Conservation (phyloP, 495 filamentous ascomycete species). For the Pseudotulostoma volvatum region DNA sequence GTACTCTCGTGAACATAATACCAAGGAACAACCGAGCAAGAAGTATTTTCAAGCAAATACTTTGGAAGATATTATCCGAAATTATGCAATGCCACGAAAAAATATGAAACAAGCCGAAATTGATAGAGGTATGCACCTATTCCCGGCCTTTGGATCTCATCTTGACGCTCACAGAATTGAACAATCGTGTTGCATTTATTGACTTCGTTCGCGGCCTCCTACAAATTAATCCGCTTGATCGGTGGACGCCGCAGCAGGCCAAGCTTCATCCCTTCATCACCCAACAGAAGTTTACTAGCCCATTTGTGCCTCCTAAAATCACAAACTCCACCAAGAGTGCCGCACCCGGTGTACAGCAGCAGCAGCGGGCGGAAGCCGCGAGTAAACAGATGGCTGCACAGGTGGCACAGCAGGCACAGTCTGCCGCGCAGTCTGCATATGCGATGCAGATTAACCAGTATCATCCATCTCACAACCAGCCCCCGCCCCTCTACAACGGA, state of each 20-base stretch:
- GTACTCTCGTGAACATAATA: conserved; percentile 84
- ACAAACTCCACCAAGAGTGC: conserved; percentile 69
- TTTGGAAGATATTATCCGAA: conserved; percentile 89
- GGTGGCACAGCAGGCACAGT: conserved; percentile 35
- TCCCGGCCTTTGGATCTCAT: background rate
- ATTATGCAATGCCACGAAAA: conserved; percentile 95
- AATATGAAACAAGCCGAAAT: conserved; percentile 98
- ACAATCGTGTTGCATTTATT: conserved; percentile 95
- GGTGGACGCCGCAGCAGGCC: conserved; percentile 96
- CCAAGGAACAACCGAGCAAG: conserved; percentile 98
- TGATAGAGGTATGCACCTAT: conserved; percentile 60
- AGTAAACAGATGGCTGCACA: conserved; percentile 73
- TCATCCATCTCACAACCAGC: conserved; percentile 31
- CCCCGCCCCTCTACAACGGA: conserved; percentile 61
- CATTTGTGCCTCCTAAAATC: conserved; percentile 89
- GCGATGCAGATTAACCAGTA: conserved; percentile 47
- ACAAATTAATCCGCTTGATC: conserved; percentile 87
- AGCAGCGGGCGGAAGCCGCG: conserved; percentile 80
- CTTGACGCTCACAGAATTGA: conserved; percentile 59
- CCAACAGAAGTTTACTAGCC: conserved; percentile 89
- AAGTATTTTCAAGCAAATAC: conserved; percentile 95
- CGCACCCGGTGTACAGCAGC: conserved; percentile 91
- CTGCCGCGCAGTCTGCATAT: conserved; percentile 32
- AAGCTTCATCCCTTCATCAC: conserved; percentile 98
- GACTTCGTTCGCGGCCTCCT: conserved; percentile 95